Conservation (phyloP, 164 flowering plant species). For the Berberis thunbergii region DNA sequence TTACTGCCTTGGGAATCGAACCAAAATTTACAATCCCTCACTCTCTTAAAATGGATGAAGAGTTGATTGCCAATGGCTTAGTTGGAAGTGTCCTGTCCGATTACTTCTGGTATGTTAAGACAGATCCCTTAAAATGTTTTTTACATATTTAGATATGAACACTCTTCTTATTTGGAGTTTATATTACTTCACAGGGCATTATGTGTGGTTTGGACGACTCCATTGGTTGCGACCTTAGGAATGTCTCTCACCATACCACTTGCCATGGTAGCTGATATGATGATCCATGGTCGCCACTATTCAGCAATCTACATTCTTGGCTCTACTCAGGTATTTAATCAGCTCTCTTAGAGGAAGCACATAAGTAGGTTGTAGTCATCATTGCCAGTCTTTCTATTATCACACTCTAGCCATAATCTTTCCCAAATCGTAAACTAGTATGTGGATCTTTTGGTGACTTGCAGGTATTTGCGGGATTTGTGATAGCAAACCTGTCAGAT, state of each 20-base stretch:
- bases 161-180: constrained; percentile 4
- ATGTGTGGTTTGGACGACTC: constrained; percentile 91
- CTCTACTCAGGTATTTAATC: constrained; percentile 52
- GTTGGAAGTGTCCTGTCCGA: constrained; percentile 97
- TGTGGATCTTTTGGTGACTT: constrained; percentile 5
- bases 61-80: constrained; percentile 86
- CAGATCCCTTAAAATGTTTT: neutral
- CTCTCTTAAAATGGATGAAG: constrained; percentile 75
- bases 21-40: constrained; percentile 89
- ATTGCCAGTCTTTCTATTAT: neutral
- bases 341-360: neutral
- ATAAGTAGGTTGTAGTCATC: neutral
- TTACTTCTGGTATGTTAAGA: constrained; percentile 69
- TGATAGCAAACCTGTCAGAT: constrained; percentile 75
- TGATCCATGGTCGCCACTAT: constrained; percentile 84
- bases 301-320: constrained; percentile 84
- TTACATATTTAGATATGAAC: neutral
- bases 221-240: constrained; percentile 82
- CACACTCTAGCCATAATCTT: neutral
- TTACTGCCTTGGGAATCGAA: constrained; percentile 93
- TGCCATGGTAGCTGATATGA: constrained; percentile 89
- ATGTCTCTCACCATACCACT: constrained; percentile 93
- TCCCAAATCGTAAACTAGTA: neutral
- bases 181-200: constrained; percentile 50
- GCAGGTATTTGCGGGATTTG: constrained; percentile 92